Evolutionary conservation across 2,329 filamentous ascomycete species (phyloP).

Genomic region (Beauveria sp.): DNA sequence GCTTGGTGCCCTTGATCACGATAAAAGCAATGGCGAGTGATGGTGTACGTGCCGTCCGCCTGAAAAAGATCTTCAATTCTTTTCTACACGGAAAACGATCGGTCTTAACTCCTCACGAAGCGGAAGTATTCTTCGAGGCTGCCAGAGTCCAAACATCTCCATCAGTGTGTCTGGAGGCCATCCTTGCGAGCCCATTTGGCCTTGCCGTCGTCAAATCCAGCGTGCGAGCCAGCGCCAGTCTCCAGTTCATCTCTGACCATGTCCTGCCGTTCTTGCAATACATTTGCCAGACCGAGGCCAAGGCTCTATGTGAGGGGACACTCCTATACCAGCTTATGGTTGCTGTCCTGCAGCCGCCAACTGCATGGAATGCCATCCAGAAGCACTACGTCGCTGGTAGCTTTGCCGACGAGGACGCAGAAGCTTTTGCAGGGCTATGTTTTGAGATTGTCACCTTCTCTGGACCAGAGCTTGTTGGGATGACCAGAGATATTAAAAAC

Average conservation of each 20-base stretch:
- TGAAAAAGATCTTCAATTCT: conserved; percentile 12
- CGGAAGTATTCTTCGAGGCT: conserved; percentile 22
- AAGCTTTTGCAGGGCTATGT: conserved; percentile 40
- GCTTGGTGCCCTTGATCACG: neutral
- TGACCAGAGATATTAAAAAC: conserved; percentile 18
- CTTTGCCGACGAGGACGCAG: conserved; percentile 25
- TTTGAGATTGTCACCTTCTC: conserved; percentile 38
- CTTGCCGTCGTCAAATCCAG: conserved; percentile 18
- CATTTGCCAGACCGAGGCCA: conserved; percentile 35
- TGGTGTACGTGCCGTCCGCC: conserved; percentile 6
- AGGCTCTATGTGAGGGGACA: conserved; percentile 40
- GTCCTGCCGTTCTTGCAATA: conserved; percentile 30
- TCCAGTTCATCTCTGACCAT: conserved; percentile 22
- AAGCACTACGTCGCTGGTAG: conserved; percentile 19
- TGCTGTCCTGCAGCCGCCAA: conserved; percentile 41
- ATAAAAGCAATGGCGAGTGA: neutral
- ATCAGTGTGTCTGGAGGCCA: conserved; percentile 20
- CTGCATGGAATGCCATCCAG: conserved; percentile 45
- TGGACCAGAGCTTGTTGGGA: conserved; percentile 15
- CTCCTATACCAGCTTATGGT: conserved; percentile 39
- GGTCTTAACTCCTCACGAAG: conserved; percentile 13
- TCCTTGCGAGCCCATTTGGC: conserved; percentile 18
- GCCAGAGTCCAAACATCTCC: conserved; percentile 14
- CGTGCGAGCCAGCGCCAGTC: conserved; percentile 19
- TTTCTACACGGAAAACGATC: conserved; percentile 12